Evolutionary conservation across 1,139 yeast species (phyloP), one percentile per base, ranked within the genome.

Genomic region (Candida sp.): DNA sequence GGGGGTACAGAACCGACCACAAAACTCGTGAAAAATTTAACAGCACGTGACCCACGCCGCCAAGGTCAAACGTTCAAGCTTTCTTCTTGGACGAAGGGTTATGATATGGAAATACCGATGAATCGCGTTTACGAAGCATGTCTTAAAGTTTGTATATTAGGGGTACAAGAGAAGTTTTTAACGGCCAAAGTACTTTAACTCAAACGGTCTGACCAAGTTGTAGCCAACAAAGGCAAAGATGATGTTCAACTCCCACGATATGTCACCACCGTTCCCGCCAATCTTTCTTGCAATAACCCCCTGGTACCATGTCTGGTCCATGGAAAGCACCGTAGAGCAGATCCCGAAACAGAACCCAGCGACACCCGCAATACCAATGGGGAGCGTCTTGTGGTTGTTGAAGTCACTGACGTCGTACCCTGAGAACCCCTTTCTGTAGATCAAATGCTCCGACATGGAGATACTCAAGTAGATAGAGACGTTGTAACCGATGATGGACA

Each of bases 281-380:
- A 66, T 56, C 37, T 53, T 58, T 33, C 56, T 54, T 5, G 70
- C 65, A 44, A 67, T 62, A 2, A 67, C 68, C 6, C 72, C 70
- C 30, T 54, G 62, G 52, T 68, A 68, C 72, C 72, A 68, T 1
- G 69, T 58, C 52, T 69, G 72, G 50, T 67, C 54, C 72, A 67
- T 68, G 17, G 66, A 59, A 23, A 68, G 53, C 1, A 67, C 67
- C 2, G 71, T 65, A n/a, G 70, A 63, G 26, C 63, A 63, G n/a
- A 66, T 59, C 3, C 72, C 73, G 44, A 60, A 66, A 4, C 53
- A 46, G 49, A 68, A 67, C 1, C 65, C 71, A 33, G 63, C 53
- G 2, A 65, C 51, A 5, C 70, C 70, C 3, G 70, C 71, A 42
- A 63, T 50, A 2, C 72, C 72, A 3, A 68, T 57, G 2, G 72